A percentile compares a stretch with the other conserved stretches of the same genome.
Conservation (phyloP, 352 stramenopile genomes). For the Globisporangium orthogonon region DNA sequence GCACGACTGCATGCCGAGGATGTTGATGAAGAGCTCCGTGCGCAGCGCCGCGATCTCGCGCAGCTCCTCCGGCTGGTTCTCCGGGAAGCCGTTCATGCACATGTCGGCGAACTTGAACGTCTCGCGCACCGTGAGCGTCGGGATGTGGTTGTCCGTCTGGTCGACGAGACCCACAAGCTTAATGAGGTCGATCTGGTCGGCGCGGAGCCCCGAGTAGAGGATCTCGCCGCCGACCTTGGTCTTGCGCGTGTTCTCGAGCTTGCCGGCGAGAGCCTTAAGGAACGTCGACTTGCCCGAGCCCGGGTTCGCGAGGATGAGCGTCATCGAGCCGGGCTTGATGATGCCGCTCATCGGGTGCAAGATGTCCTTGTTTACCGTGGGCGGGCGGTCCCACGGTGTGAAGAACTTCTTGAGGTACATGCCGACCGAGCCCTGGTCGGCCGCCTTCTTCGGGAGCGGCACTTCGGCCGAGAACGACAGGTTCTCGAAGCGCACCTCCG, state of each 20-base stretch:
- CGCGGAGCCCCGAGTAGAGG: conserved; percentile 33
- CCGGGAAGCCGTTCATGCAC: conserved; percentile 46
- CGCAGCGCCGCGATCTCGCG: conserved; percentile 40
- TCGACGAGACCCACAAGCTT: conserved; percentile 67
- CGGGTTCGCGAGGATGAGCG: conserved; percentile 55
- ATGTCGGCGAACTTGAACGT: conserved; percentile 92
- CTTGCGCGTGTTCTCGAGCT: conserved; percentile 31
- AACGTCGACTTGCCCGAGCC: conserved; percentile 62
- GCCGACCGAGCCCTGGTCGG: conserved; percentile 25
- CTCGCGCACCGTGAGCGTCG: conserved; percentile 89
- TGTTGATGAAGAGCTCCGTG: conserved; percentile 41
- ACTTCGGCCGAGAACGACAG: conserved; percentile 37
- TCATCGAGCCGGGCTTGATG: conserved; percentile 55
- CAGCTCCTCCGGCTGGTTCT: conserved; percentile 31
- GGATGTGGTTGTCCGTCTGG: conserved; percentile 78
- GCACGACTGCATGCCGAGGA: conserved; percentile 72
- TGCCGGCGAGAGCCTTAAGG: conserved; percentile 49
- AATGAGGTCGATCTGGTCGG: conserved; percentile 37
- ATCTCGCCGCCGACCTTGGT: conserved; percentile 29
- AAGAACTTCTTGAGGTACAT: conserved; percentile 15
- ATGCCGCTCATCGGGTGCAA: conserved; percentile 65
- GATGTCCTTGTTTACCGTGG: conserved; percentile 26
- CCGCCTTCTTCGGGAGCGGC: conserved; percentile 9
- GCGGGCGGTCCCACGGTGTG: conserved; percentile 29
- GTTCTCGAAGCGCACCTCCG: conserved; percentile 54